Evolutionary conservation across 2,329 filamentous ascomycete species (phyloP), one percentile per base, ranked within the genome.

Genomic region (Ophiosphaerella narmari): DNA sequence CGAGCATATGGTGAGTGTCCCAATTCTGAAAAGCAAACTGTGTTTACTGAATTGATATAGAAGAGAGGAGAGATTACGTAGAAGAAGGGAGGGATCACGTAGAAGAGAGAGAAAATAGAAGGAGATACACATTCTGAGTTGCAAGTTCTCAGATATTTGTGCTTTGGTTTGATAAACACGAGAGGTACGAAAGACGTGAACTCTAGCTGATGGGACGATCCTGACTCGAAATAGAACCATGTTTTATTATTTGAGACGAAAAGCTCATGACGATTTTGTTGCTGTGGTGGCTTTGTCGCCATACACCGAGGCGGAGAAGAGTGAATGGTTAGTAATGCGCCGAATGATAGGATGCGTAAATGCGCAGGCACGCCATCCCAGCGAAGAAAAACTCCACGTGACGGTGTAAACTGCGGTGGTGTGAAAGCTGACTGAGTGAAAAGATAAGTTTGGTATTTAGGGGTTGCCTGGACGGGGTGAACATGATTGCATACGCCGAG

Each of bases 401-500:
- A 21, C 18, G 18, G 18, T 21, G 18, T 21, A 21, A 21, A 4
- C 18, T 21, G 18, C 18, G 1, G 18, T 4, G 18, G 18, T 21
- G 18, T 21, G 18, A 3, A 21, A 21, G 18, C 18, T 21, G 18
- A 21, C 4, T 4, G 18, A 21, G 18, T 21, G 18, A 21, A 21
- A 21, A 4, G 18, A 21, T 21, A 21, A 21, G 18, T 21, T 21
- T 21, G 1, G 18, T 21, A 5, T 21, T 21, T 21, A 32, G 40
- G 13, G 11, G 29, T 35, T 32, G 36, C 43, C 18, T 45, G 26
- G 41, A 26, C 32, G 24, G 21, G 42, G 9, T 24, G 7, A n/a
- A 32, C 35, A 33, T 36, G 46, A 57, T 43, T 45, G 45, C 50
- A 48, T 41, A 46, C 35, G 57, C 57, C 57, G 55, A 55, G 54